Percentiles rank a stretch among this genome's conserved stretches.
Conservation (phyloP, 257 asterid species). For the Capsicum chinense region DNA sequence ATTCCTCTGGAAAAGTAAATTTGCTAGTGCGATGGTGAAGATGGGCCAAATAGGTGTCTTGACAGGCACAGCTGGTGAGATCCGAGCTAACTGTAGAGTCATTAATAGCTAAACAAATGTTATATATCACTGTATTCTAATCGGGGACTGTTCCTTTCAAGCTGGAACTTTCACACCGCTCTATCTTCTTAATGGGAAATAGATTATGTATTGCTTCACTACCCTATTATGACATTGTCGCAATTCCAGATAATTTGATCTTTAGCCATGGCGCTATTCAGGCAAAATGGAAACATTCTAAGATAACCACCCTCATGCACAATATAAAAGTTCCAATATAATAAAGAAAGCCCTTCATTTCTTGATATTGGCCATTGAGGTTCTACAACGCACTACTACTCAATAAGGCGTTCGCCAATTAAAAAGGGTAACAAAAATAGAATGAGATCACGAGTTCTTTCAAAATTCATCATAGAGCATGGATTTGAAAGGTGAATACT, state of each 20-base stretch:
- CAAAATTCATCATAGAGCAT: conserved; percentile 34
- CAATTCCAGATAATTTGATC: background rate
- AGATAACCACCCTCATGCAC: background rate
- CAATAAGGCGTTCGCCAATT: background rate
- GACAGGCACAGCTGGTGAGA: conserved; percentile 60
- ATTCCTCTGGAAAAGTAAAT: conserved; percentile 41
- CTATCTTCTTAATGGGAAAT: conserved; percentile 2
- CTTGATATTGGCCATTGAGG: conserved; percentile 1
- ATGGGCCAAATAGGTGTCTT: conserved; percentile 51
- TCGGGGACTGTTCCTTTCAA: background rate
- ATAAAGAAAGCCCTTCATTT: conserved; percentile 5
- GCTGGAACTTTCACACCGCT: background rate
- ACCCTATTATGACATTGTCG: background rate
- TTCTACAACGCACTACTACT: conserved; percentile 16
- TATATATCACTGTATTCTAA: background rate
- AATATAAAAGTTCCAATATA: background rate
- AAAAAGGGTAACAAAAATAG: conserved; percentile 29
- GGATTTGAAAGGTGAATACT: background rate
- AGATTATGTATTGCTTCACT: background rate
- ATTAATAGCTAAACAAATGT: conserved; percentile 40
- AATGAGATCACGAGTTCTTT: conserved; percentile 34
- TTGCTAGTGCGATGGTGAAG: conserved; percentile 51
- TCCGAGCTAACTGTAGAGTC: conserved; percentile 61
- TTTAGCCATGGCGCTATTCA: background rate
- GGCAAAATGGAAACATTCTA: background rate